Percentiles rank a stretch among this genome's conserved stretches.
Conservation (phyloP, 805 yeast genomes). For the Cyberlindnera veronae region DNA sequence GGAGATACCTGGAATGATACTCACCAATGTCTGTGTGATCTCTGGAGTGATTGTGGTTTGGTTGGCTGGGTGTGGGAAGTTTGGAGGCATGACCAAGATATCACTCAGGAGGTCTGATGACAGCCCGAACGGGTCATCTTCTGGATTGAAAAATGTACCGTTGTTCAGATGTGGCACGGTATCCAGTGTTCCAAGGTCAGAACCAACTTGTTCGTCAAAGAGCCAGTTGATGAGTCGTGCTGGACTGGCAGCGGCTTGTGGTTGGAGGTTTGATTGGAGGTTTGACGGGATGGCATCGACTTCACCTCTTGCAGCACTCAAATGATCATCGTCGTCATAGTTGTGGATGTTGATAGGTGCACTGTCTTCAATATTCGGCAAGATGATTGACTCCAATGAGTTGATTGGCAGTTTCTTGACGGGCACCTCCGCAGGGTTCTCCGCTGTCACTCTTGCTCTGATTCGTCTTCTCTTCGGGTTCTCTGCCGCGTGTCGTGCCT, state of each 20-base stretch:
- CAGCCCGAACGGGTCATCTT: constrained; percentile 30
- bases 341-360: constrained; percentile 23
- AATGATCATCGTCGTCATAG: constrained; percentile 19
- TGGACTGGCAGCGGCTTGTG: constrained; percentile 17
- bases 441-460: constrained; percentile 1
- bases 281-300: constrained; percentile 22
- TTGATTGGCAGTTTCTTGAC: constrained; percentile 22
- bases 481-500: constrained; percentile 14
- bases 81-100: constrained; percentile 29
- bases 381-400: constrained; percentile 26
- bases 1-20: constrained; percentile 22
- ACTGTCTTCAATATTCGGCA: constrained; percentile 25
- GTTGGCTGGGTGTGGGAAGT: constrained; percentile 28
- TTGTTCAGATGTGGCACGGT: constrained; percentile 18
- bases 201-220: constrained; percentile 24
- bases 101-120: constrained; percentile 27
- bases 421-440: background rate
- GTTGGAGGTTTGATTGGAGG: constrained; percentile 5
- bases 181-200: constrained; percentile 11
- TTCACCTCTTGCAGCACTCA: constrained; percentile 31
- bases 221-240: constrained; percentile 28
- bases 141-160: constrained; percentile 28
- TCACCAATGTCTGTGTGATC: constrained; percentile 14
- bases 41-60: constrained; percentile 28
- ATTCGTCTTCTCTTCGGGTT: constrained; percentile 15